Evolutionary conservation across 148 eudicot species (phyloP), one percentile per base, ranked within the genome.

Genomic region (Amaranthus palmeri): DNA sequence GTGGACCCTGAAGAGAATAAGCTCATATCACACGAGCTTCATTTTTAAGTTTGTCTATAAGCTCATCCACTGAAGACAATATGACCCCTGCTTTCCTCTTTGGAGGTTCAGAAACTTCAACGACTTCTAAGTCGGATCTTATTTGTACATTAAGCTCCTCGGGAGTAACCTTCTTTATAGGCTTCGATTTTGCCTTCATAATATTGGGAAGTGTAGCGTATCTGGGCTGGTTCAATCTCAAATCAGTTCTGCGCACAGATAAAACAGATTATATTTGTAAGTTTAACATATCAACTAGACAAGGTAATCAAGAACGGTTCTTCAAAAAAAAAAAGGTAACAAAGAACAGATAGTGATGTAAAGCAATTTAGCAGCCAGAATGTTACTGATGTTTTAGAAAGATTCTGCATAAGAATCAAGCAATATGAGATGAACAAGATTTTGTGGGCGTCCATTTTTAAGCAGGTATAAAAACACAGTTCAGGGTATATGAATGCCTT

Each of bases 191-290:
- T 48, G 97, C 97, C 78, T 92, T 92, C 97, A 92, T 88, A 60
- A 92, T 92, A 82, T 92, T 92, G 15, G 97, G 96, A 48, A 92
- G 91, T 47, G 96, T 90, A 3, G 97, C 97, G 55, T 95, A 95
- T 70, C 98, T 88, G n/a, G 97, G 97, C 82, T 95, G 98, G 91
- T 95, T 95, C 82, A 95, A 78, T 79, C 98, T 84, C 86, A 95
- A 78, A 81, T 95, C 98, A 66, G 98, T 91, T 54, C 98, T 93
- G 97, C 87, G 71, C 0, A 47, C 62, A 43, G 8, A 17, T 42
- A 36, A 69, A 54, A 48, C 36, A 25, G 2, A 25, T 25, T 0
- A 25, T 25, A 25, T 25, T 25, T 25, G 25, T n/a, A 11, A 40
- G 50, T 14, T 0, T 13, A 57, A 40, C 4, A 0, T 8, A 56